A percentile compares a stretch with the other conserved stretches of the same genome.
These are phyloP conservation scores for Krasilnikovozyma curviuscula DNA, from an alignment of 768 basidiomycete species.

Conservation along the genomic window DNA sequence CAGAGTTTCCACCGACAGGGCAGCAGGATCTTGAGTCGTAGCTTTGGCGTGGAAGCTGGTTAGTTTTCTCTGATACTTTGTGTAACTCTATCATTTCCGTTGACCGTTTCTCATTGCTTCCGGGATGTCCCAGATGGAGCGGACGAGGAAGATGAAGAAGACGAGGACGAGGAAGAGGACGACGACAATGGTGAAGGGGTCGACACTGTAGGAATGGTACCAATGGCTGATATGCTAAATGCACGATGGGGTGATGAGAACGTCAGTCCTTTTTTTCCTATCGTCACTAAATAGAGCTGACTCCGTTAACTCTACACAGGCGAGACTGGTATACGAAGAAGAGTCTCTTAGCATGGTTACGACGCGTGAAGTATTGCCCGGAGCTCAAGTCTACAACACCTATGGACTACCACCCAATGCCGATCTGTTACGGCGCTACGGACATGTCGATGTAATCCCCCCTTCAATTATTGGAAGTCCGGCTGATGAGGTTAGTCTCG, in stretches of 20 bases:
- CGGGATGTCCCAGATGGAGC: constrained; percentile 10
- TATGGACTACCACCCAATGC: constrained; percentile 85
- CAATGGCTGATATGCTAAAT: constrained; percentile 90
- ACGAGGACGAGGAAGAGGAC: constrained; percentile 22
- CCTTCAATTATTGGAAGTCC: constrained; percentile 22
- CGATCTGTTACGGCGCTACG: constrained; percentile 82
- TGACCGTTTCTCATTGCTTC: background rate
- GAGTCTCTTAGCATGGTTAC: constrained; percentile 55
- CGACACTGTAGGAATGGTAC: constrained; percentile 69
- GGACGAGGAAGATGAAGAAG: constrained; percentile 16
- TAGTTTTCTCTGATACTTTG: constrained; percentile 22
- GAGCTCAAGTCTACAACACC: constrained; percentile 90
- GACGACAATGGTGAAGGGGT: constrained; percentile 40
- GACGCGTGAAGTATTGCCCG: constrained; percentile 49
- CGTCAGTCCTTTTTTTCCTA: constrained; percentile 31
- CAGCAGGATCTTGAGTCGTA: constrained; percentile 74
- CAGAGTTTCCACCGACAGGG: constrained; percentile 72
- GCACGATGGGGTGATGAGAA: constrained; percentile 71
- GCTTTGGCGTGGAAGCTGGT: constrained; percentile 57
- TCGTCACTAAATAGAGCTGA: background rate
- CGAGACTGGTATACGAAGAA: constrained; percentile 64
- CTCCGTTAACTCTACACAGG: constrained; percentile 32
- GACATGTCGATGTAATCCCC: constrained; percentile 64
- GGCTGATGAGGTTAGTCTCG: constrained; percentile 24
- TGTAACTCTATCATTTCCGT: constrained; percentile 3